A percentile compares a stretch with the other conserved stretches of the same genome.
These are phyloP conservation scores for Chaetomium globosum DNA, from an alignment of 2,329 filamentous ascomycete genomes.

Conservation along the genomic window DNA sequence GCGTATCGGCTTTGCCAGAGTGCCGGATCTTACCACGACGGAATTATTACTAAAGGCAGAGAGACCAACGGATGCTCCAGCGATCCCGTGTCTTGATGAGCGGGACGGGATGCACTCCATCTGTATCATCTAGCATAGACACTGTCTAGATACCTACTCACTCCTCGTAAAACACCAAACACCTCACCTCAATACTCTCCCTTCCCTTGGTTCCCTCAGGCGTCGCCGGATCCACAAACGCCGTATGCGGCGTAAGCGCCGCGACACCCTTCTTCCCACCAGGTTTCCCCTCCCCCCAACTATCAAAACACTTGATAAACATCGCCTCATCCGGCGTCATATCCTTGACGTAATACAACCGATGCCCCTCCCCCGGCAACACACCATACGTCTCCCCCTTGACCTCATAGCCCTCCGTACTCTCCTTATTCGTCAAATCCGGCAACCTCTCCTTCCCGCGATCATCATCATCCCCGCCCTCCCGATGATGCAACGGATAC, in stretches of 20 bases:
- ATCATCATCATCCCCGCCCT: constrained; percentile 54
- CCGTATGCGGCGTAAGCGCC: constrained; percentile 55
- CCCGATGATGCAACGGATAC: constrained; percentile 55
- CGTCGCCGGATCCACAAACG: constrained; percentile 59
- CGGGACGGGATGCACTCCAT: constrained; percentile 6
- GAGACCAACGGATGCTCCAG: neutral
- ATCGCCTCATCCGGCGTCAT: constrained; percentile 60
- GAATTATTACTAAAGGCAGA: neutral
- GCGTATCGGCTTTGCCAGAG: constrained; percentile 8
- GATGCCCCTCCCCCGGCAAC: constrained; percentile 58
- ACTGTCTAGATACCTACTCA: neutral
- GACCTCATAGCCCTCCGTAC: constrained; percentile 63
- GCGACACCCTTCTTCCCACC: constrained; percentile 48
- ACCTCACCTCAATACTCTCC: constrained; percentile 67
- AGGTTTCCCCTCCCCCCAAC: constrained; percentile 45
- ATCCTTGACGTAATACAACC: constrained; percentile 68
- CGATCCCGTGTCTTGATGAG: constrained; percentile 2
- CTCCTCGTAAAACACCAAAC: constrained; percentile 62
- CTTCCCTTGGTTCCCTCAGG: constrained; percentile 50
- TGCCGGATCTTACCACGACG: neutral
- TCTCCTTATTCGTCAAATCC: constrained; percentile 49
- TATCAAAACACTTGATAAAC: constrained; percentile 59
- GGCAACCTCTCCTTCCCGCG: constrained; percentile 61
- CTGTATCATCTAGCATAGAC: neutral
- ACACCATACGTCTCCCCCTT: constrained; percentile 65